Conservation (phyloP, 352 stramenopile species). For the Globisporangium echinulatum region DNA sequence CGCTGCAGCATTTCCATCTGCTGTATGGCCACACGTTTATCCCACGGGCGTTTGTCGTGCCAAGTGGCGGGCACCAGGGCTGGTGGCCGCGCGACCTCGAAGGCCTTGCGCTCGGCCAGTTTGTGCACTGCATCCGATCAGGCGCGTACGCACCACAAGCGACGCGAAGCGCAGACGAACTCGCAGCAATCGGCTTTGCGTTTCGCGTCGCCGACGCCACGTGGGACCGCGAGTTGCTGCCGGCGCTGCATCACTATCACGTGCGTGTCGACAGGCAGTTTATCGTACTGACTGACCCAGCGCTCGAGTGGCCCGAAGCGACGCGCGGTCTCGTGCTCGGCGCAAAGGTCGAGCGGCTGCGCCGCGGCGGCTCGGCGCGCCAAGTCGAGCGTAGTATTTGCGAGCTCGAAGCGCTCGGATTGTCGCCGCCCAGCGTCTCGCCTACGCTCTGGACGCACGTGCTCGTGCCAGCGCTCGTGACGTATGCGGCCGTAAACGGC, state of each 20-base stretch:
- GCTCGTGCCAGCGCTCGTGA: background rate
- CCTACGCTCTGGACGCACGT: background rate
- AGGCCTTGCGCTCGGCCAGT: constrained; percentile 2
- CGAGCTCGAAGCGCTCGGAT: background rate
- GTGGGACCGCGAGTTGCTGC: background rate
- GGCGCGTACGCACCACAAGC: background rate
- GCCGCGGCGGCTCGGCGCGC: background rate
- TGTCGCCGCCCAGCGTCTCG: background rate
- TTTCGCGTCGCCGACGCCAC: background rate
- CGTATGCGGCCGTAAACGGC: background rate
- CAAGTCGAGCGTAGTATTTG: background rate
- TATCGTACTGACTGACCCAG: background rate
- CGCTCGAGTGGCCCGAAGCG: background rate
- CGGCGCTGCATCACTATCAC: constrained; percentile 3
- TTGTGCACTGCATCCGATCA: background rate
- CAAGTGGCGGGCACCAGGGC: background rate
- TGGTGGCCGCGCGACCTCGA: constrained; percentile 8
- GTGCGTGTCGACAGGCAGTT: background rate
- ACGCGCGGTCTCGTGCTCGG: background rate
- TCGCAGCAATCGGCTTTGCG: background rate
- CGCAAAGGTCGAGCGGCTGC: background rate
- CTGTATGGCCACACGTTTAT: constrained; percentile 16
- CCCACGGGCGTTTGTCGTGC: constrained; percentile 10
- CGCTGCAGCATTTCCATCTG: constrained; percentile 29
- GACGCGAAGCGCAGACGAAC: background rate